Conservation (phyloP, 2,329 filamentous ascomycete species). For the Pseudophaeomoniella oleicola region DNA sequence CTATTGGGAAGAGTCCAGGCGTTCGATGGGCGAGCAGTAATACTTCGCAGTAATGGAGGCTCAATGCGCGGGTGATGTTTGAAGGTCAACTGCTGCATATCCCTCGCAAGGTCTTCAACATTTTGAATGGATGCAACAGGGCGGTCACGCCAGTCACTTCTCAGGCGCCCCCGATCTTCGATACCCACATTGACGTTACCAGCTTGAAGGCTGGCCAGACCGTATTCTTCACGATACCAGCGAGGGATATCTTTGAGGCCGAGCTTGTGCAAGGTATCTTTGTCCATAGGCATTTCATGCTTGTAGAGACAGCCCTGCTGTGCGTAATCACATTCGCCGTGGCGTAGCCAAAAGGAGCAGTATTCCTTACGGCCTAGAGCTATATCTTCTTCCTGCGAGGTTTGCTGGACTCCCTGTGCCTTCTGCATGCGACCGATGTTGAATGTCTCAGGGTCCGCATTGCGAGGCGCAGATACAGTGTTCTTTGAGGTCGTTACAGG, state of each 20-base stretch:
- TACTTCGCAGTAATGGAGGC: not conserved
- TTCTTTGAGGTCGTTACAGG: not conserved
- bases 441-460: not conserved
- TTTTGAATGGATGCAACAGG: not conserved
- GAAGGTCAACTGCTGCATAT: not conserved
- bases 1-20: not conserved
- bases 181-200: not conserved
- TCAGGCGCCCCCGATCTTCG: not conserved
- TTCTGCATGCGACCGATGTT: not conserved
- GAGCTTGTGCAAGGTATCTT: slow-evolving; percentile 48
- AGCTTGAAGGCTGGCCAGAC: slow-evolving; percentile 15
- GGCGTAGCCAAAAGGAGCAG: slow-evolving; percentile 82
- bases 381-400: slow-evolving; percentile 5
- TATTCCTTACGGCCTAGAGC: slow-evolving; percentile 51
- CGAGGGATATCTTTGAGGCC: slow-evolving; percentile 46
- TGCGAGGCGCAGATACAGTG: not conserved
- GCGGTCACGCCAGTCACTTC: not conserved
- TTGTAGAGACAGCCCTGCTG: slow-evolving; percentile 81
- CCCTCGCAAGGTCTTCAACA: not conserved
- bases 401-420: not conserved
- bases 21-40: not conserved
- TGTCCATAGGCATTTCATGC: slow-evolving; percentile 72
- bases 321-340: slow-evolving; percentile 69
- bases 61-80: not conserved
- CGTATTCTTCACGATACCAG: slow-evolving; percentile 40